Evolutionary conservation across 345 rosid genomes (phyloP), one percentile per base, ranked within the genome.

Genomic region (Hevea brasiliensis): DNA sequence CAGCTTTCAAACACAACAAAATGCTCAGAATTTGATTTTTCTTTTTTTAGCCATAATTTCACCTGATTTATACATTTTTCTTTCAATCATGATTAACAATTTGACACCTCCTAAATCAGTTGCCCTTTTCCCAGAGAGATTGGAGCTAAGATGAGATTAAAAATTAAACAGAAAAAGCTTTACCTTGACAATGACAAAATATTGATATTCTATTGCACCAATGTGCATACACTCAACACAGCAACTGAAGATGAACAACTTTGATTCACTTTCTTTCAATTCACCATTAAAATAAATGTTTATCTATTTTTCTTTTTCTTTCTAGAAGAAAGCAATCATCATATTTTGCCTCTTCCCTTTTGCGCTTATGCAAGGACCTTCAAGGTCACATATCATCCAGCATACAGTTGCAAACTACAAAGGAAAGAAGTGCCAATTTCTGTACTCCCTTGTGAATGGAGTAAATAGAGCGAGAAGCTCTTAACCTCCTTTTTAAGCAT

Each of bases 381-480:
- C 45, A 53, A 21, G 72, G 54, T 62, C 68, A 47, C 60, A 70
- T n/a, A 51, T 50, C 13, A 44, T 74, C 71, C 77, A 62, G 65
- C 48, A 56, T 60, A 53, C 35, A 54, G 48, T n/a, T 62, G 72
- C 76, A 62, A 72, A 58, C 53, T 63, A 72, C 57, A 68, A 63
- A 23, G 32, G 67, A 57, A 45, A 23, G 50, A 63, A 37, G 68
- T 29, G 20, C 70, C 59, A 14, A 41, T 61, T 70, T 67, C 73
- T 64, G 76, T 81, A 77, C 40, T 35, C 78, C 72, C 37, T 47
- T 40, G 66, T 12, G 47, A 69, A 58, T 27, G 77, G 54, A 73
- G 82, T 58, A 61, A 42, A 44, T 67, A 74, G 87, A 85, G 94
- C 75, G 83, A 89, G 89, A 68, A 56, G 83, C 89, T 82, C 89